These are phyloP conservation scores for Talaromyces rugulosus DNA, from an alignment of 2,329 filamentous ascomycete species.

Conservation along the genomic window DNA sequence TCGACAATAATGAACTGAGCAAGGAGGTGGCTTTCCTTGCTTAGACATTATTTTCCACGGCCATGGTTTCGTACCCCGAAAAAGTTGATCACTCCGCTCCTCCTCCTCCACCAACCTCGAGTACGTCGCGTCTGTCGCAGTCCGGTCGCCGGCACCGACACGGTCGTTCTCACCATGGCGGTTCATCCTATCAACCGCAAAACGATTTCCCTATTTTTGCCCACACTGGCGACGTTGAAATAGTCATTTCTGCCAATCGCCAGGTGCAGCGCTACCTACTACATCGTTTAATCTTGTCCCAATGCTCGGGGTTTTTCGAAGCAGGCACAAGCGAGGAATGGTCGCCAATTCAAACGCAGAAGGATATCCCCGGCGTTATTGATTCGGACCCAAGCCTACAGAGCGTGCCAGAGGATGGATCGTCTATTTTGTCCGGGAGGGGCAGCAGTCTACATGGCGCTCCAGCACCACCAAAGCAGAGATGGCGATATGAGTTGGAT, in stretches of 20 bases:
- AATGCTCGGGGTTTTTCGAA: slow-evolving; percentile 93
- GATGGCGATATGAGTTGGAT: slow-evolving; percentile 88
- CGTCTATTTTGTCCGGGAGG: slow-evolving; percentile 34
- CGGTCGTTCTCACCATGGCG: slow-evolving; percentile 75
- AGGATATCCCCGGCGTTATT: slow-evolving; percentile 35
- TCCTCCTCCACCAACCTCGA: slow-evolving; percentile 59
- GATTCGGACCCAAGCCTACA: slow-evolving; percentile 37
- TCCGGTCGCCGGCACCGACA: slow-evolving; percentile 66
- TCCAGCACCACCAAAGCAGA: slow-evolving; percentile 46
- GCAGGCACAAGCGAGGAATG: slow-evolving; percentile 72
- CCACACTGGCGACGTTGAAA: slow-evolving; percentile 89
- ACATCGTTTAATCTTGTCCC: slow-evolving; percentile 79
- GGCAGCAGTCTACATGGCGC: slow-evolving; percentile 35
- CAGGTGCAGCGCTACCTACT: slow-evolving; percentile 81
- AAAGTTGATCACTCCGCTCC: slow-evolving; percentile 51
- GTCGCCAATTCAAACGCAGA: slow-evolving; percentile 45
- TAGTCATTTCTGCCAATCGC: slow-evolving; percentile 65
- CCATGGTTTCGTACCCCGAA: slow-evolving; percentile 43
- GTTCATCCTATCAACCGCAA: slow-evolving; percentile 63
- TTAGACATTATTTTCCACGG: slow-evolving; percentile 7
- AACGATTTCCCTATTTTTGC: slow-evolving; percentile 93
- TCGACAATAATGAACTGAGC: slow-evolving; percentile 11
- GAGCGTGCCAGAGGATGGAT: slow-evolving; percentile 33
- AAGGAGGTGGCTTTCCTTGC: slow-evolving; percentile 10
- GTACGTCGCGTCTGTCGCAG: slow-evolving; percentile 60